A percentile compares a stretch with the other conserved stretches of the same genome.
Conservation (phyloP, 768 basidiomycete genomes). For the Lactifluus pinguis region DNA sequence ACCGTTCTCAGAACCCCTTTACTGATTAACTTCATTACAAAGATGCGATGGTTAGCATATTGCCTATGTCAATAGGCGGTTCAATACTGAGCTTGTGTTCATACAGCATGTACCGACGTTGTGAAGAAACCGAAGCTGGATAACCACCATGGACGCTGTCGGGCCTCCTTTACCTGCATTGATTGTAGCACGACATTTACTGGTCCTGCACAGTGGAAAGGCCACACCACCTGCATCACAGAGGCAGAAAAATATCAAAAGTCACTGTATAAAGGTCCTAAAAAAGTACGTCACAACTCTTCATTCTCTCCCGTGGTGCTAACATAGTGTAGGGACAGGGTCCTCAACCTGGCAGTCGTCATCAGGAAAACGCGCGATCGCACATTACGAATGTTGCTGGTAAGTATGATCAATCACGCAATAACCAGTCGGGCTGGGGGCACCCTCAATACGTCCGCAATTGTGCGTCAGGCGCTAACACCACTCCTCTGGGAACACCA, state of each 20-base stretch:
- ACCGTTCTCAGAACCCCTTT: slow-evolving; percentile 16
- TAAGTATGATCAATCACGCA: slow-evolving; percentile 17
- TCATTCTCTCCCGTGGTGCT: neutral
- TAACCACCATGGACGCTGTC: slow-evolving; percentile 56
- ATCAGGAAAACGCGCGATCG: slow-evolving; percentile 1
- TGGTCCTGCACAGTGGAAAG: slow-evolving; percentile 67
- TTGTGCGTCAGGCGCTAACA: slow-evolving; percentile 55
- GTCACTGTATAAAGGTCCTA: slow-evolving; percentile 71
- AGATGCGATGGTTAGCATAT: slow-evolving; percentile 21
- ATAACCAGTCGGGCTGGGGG: slow-evolving; percentile 9
- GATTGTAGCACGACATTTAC: slow-evolving; percentile 85
- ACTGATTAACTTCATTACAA: neutral
- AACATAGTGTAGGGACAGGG: neutral
- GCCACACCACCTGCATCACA: slow-evolving; percentile 74
- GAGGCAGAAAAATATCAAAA: slow-evolving; percentile 96
- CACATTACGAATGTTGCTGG: slow-evolving; percentile 14
- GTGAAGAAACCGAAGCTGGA: slow-evolving; percentile 93
- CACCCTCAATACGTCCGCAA: slow-evolving; percentile 8
- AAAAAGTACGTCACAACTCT: slow-evolving; percentile 32
- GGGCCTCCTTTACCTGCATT: slow-evolving; percentile 68
- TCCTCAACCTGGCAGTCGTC: neutral
- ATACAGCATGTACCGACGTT: slow-evolving; percentile 67
- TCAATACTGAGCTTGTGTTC: neutral
- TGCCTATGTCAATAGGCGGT: neutral
- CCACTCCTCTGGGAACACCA: slow-evolving; percentile 60